Evolutionary conservation across 1,284 basidiomycete species (phyloP).

Genomic region (Sporisorium reilianum): DNA sequence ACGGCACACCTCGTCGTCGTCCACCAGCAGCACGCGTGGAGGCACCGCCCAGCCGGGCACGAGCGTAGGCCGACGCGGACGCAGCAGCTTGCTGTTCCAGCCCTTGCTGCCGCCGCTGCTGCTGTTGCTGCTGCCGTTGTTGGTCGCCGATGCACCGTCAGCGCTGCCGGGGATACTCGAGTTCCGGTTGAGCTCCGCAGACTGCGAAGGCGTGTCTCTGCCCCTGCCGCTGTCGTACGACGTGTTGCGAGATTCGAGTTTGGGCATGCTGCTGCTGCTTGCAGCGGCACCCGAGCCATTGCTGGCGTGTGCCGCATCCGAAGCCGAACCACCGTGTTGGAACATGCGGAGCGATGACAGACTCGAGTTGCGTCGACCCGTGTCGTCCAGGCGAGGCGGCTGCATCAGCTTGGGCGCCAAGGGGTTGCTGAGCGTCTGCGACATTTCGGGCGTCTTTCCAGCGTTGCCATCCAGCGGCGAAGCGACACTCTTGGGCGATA

Average conservation of each 20-base stretch:
- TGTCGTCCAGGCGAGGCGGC: constrained; percentile 43
- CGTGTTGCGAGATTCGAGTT: constrained; percentile 33
- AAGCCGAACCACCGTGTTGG: too few species aligned
- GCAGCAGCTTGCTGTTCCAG: constrained; percentile 49
- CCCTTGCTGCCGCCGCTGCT: constrained; percentile 6
- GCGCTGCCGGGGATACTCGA: neutral
- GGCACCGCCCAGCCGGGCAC: constrained; percentile 76
- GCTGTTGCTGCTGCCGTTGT: constrained; percentile 7
- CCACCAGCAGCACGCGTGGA: constrained; percentile 82
- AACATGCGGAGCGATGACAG: constrained; percentile 76
- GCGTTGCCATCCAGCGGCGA: constrained; percentile 36
- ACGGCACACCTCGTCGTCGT: constrained; percentile 92
- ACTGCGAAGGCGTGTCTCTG: constrained; percentile 1
- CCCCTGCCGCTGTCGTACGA: constrained; percentile 19
- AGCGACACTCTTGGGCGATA: constrained; percentile 54
- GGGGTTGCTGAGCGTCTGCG: constrained; percentile 21
- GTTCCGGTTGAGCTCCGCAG: neutral
- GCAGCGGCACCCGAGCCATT: constrained; percentile 3
- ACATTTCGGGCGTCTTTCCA: constrained; percentile 29
- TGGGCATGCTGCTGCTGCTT: constrained; percentile 48
- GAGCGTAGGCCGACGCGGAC: constrained; percentile 74
- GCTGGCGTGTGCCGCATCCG: constrained; percentile 4
- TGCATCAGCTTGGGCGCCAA: constrained; percentile 46
- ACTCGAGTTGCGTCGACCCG: constrained; percentile 32
- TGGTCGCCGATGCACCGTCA: constrained; percentile 1